phyloP scores from a whole-genome alignment of 768 basidiomycete genomes.

The Boletales sp. region DNA sequence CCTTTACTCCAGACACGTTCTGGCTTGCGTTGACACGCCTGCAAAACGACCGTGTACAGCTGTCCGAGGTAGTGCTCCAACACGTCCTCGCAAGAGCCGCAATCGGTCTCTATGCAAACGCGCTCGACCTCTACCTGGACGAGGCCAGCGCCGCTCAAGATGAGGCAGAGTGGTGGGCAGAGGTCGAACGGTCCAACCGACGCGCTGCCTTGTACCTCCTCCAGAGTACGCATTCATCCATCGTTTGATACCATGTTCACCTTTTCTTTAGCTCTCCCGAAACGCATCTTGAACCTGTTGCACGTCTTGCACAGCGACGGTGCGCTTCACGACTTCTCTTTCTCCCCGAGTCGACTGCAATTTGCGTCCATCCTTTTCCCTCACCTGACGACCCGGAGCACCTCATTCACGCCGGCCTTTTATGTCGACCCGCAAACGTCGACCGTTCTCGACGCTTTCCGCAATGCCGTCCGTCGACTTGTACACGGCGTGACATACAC shows the following conservation, averaged over 20 bases:
- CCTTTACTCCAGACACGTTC: constrained; percentile 17
- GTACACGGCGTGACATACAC: constrained; percentile 8
- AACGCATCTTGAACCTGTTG: constrained; percentile 31
- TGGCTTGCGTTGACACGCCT: constrained; percentile 14
- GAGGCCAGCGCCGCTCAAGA: constrained; percentile 69
- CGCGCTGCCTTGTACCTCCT: constrained; percentile 64
- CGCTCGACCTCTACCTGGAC: constrained; percentile 58
- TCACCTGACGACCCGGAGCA: constrained; percentile 47
- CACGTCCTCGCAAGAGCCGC: constrained; percentile 49
- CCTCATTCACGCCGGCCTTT: constrained; percentile 19
- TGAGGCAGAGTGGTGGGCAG: constrained; percentile 85
- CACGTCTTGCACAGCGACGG: constrained; percentile 42
- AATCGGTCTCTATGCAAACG: constrained; percentile 59
- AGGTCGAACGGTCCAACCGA: constrained; percentile 56
- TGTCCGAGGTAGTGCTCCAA: constrained; percentile 12
- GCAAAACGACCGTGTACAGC: constrained; percentile 7
- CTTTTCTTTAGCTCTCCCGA: constrained; percentile 22
- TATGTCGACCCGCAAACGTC: neutral
- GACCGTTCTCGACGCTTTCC: constrained; percentile 8
- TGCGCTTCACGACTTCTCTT: constrained; percentile 46
- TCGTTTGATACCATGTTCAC: constrained; percentile 1
- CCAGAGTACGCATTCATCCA: constrained; percentile 57
- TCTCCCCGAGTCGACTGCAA: constrained; percentile 45
- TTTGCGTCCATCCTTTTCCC: constrained; percentile 64
- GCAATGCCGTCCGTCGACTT: constrained; percentile 7